Conservation (phyloP, 148 eudicot species). For the Rhododendron simsii region DNA sequence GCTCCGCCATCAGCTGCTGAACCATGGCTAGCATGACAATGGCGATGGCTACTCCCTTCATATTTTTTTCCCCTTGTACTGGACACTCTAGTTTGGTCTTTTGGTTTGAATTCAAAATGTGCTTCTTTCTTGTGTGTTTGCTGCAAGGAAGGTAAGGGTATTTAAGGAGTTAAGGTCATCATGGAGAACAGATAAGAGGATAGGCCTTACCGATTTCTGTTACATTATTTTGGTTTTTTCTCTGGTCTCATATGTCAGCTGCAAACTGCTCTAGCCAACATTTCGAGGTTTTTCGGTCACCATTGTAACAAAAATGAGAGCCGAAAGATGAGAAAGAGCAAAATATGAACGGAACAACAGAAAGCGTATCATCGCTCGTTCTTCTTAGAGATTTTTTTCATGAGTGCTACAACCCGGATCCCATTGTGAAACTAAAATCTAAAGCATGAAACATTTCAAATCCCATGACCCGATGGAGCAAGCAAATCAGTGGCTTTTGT, state of each 20-base stretch:
- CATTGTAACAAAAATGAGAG: neutral
- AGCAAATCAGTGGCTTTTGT: neutral
- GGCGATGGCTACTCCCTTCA: constrained; percentile 2
- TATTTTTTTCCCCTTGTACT: constrained; percentile 10
- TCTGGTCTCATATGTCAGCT: neutral
- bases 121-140: neutral
- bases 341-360: neutral
- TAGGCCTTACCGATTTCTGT: neutral
- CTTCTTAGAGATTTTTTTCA: neutral
- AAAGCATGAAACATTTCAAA: neutral
- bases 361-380: neutral
- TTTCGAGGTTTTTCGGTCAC: neutral
- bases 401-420: neutral
- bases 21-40: neutral
- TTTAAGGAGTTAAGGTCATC: neutral
- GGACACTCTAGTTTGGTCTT: neutral
- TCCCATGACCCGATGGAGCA: neutral
- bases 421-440: neutral
- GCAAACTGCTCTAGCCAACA: neutral
- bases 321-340: neutral
- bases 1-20: constrained; percentile 14
- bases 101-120: neutral
- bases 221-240: neutral
- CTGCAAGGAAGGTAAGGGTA: neutral
- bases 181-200: neutral